Conservation (phyloP, 371 early-diverging fungal genomes). For the Mucor saturninus region DNA sequence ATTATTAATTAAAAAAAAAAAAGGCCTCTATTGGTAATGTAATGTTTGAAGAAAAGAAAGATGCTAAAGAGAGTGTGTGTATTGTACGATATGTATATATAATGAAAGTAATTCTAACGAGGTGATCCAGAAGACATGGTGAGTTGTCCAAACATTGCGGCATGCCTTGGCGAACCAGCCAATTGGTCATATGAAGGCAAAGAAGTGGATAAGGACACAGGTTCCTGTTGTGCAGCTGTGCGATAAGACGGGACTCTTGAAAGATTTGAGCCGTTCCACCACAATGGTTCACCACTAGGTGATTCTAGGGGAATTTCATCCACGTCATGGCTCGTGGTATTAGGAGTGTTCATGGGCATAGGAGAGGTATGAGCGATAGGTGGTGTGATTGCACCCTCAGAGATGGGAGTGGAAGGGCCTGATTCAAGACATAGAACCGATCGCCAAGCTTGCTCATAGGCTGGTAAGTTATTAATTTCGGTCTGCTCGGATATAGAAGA, state of each 20-base stretch:
- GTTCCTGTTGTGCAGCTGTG: conserved; percentile 45
- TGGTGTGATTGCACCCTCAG: background rate
- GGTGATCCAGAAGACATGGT: conserved; percentile 8
- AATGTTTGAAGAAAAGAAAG: background rate
- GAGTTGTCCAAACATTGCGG: conserved; percentile 22
- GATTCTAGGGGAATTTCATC: background rate
- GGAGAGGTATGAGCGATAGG: background rate
- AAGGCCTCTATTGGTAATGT: too few relatives aligned
- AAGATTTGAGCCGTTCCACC: conserved; percentile 50
- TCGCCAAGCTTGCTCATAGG: conserved; percentile 45
- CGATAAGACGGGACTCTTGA: conserved; percentile 49
- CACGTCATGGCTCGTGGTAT: background rate
- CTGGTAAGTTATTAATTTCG: conserved; percentile 40
- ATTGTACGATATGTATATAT: background rate
- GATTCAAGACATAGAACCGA: conserved; percentile 29
- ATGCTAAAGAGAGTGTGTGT: background rate
- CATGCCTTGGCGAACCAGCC: conserved; percentile 19
- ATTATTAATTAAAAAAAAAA: too few relatives aligned
- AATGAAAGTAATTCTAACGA: background rate
- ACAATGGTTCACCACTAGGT: conserved; percentile 12
- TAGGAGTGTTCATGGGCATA: background rate
- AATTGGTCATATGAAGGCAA: conserved; percentile 47
- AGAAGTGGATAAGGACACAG: conserved; percentile 40
- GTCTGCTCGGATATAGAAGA: conserved; percentile 38
- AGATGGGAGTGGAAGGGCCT: background rate